phyloP scores from a whole-genome alignment of 768 basidiomycete genomes.

The Psilocybe cyanescens region DNA sequence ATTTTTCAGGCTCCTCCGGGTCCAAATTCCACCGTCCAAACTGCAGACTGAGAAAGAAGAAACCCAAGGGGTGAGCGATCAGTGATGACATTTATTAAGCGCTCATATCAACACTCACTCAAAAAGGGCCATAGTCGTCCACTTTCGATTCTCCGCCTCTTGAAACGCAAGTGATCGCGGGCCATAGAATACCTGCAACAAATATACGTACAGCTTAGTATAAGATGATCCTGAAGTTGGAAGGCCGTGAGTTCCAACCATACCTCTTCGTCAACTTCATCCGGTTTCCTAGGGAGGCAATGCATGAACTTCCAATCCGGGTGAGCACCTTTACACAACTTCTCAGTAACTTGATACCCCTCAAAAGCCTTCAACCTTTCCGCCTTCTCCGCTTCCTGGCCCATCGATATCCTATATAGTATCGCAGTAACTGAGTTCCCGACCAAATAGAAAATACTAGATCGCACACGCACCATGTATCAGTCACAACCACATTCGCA shows the following conservation, averaged over 20 bases:
- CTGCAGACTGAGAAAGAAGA: background rate
- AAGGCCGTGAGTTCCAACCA: slow-evolving; percentile 11
- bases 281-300: slow-evolving; percentile 88
- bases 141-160: slow-evolving; percentile 95
- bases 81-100: background rate
- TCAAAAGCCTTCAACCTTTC: slow-evolving; percentile 84
- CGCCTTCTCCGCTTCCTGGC: slow-evolving; percentile 92
- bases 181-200: slow-evolving; percentile 88
- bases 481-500: slow-evolving; percentile 95
- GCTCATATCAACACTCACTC: slow-evolving; percentile 57
- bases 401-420: slow-evolving; percentile 95
- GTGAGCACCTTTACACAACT: slow-evolving; percentile 85
- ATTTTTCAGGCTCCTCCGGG: background rate
- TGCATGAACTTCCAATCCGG: slow-evolving; percentile 95
- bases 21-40: background rate
- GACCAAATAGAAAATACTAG: background rate
- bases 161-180: slow-evolving; percentile 90
- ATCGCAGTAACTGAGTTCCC: background rate
- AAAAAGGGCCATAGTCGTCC: slow-evolving; percentile 93
- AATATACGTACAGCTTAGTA: slow-evolving; percentile 2
- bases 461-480: slow-evolving; percentile 76
- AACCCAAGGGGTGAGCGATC: background rate
- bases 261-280: slow-evolving; percentile 98
- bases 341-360: slow-evolving; percentile 94
- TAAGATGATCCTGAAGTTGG: slow-evolving; percentile 1